Evolutionary conservation across 106 monocot genomes (phyloP).

Genomic region (Chionographis japonica): DNA sequence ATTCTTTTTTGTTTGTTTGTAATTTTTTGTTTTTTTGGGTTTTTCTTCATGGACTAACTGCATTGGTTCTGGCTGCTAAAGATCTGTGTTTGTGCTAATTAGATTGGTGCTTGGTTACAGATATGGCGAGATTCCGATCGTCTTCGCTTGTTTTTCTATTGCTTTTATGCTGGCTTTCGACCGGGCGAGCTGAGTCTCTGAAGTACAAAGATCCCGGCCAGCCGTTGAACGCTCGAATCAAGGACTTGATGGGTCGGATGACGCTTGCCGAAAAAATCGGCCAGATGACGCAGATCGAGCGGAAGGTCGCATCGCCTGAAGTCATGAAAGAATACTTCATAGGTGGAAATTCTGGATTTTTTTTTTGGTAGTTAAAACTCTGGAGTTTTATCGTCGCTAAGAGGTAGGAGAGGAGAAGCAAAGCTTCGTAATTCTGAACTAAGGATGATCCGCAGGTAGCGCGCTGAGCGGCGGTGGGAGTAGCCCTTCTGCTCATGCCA

Average conservation of each 20-base stretch:
- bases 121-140: neutral
- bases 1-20: too few relatives aligned
- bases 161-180: conserved; percentile 5
- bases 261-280: conserved; percentile 53
- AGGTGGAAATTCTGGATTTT: conserved; percentile 8
- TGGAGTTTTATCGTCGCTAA: too few relatives aligned
- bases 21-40: too few relatives aligned
- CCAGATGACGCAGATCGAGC: conserved; percentile 54
- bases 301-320: conserved; percentile 23
- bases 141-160: conserved; percentile 14
- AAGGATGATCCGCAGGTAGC: conserved; percentile 41
- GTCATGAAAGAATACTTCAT: conserved; percentile 44
- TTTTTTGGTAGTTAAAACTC: neutral
- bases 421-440: neutral
- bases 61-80: too few relatives aligned
- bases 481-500: conserved; percentile 42
- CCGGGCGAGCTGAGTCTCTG: conserved; percentile 16
- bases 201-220: conserved; percentile 48
- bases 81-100: too few relatives aligned
- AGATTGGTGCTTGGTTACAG: neutral
- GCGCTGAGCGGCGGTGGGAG: conserved; percentile 73
- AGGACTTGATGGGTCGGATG: conserved; percentile 38
- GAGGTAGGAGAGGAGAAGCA: too few relatives aligned
- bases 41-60: too few relatives aligned
- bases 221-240: conserved; percentile 28